Conservation (phyloP, 2,329 filamentous ascomycete species). For the Chrysosporium queenslandicum region DNA sequence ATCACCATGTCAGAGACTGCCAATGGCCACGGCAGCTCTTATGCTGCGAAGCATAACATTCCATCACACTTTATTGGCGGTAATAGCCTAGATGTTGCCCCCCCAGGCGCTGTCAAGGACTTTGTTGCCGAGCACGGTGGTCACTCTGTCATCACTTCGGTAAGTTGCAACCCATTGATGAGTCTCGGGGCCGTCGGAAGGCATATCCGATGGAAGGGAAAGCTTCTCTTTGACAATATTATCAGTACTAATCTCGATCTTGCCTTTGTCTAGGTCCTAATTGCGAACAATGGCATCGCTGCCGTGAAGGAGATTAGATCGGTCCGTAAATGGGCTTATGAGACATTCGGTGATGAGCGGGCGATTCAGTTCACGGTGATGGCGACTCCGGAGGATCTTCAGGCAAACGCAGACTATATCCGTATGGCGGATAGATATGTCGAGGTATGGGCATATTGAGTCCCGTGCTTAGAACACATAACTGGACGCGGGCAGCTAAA, state of each 20-base stretch:
- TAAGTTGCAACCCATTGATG: conserved; percentile 37
- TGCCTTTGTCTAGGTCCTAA: conserved; percentile 62
- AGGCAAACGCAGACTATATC: conserved; percentile 98
- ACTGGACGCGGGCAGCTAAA: neutral
- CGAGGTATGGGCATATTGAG: conserved; percentile 47
- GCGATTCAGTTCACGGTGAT: conserved; percentile 99
- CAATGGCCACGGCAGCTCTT: conserved; percentile 52
- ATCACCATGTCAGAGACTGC: conserved; percentile 33
- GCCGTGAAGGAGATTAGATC: conserved; percentile 99
- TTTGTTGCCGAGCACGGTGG: conserved; percentile 84
- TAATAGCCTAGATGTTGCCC: conserved; percentile 71
- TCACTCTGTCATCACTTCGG: conserved; percentile 96
- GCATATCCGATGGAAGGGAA: too few relatives aligned
- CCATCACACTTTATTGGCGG: conserved; percentile 94
- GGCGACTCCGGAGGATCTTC: conserved; percentile 95
- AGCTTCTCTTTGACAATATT: neutral
- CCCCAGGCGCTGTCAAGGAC: conserved; percentile 84
- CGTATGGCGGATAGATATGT: conserved; percentile 99
- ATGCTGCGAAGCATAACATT: conserved; percentile 70
- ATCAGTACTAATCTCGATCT: neutral
- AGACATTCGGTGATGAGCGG: conserved; percentile 95
- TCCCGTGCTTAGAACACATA: neutral
- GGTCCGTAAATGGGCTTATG: conserved; percentile 99
- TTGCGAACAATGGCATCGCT: conserved; percentile 99
- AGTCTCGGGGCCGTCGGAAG: too few relatives aligned